Evolutionary conservation across 768 basidiomycete genomes (phyloP), one percentile per base, ranked within the genome.

Genomic region (Pulveroboletus sp.): DNA sequence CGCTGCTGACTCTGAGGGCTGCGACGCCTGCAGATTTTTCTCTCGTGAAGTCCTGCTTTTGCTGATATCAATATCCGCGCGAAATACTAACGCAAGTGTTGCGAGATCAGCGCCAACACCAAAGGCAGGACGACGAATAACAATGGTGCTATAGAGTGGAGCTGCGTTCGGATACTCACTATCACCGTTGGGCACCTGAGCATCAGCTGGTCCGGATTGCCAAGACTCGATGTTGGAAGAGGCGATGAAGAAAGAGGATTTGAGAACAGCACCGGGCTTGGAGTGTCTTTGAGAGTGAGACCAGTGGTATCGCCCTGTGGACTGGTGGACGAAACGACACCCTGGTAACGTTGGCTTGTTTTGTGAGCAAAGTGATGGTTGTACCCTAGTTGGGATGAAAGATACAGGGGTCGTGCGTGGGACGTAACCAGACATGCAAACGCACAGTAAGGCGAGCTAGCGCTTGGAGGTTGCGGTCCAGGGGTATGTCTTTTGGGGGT

Each of bases 1-100:
- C 4, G 69, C 63, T 21, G 77, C 69, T 3, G 63, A 49, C 41
- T 73, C 57, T 10, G 55, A 43, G 20, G 83, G 69, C 48, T 80
- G 77, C 90, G 90, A 93, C 10, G 85, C 84, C 61, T 89, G 86
- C 39, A 93, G 72, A 56, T 90, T 88, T 47, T 90, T 87, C 57
- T 90, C 85, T 38, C 82, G 80, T 9, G 72, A 63, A 13, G 56
- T 56, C 24, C 65, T 71, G 53, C 75, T 77, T 66, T 80, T 82
- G 59, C 77, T 79, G 58, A 93, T 92, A 56, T 92, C 90, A 9
- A 80, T 73, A 63, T 92, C 90, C 21, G 88, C 92, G 56, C 87
- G 79, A 73, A 92, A 92, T 14, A 81, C 89, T 90, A 54, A 31
- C 24, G 47, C 32, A 47, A 47, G 54, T 42, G 16, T 45, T 34